phyloP scores from a whole-genome alignment of 352 stramenopile genomes.

The Globisporangium abappressorium region DNA sequence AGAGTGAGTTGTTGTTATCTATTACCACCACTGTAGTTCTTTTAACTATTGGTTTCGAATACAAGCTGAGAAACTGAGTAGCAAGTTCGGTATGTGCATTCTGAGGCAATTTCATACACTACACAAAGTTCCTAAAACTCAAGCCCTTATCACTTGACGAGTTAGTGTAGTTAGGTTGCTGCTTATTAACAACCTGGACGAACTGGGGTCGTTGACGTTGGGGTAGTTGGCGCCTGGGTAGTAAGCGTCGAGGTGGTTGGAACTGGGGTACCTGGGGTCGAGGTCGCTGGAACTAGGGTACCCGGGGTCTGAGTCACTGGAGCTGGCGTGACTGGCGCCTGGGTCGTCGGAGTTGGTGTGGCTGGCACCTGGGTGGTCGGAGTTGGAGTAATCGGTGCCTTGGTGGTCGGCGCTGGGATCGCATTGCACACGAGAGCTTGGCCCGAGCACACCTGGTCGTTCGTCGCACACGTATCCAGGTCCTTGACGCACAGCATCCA shows the following conservation, averaged over 20 bases:
- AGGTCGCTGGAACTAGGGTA: background rate
- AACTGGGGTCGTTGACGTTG: background rate
- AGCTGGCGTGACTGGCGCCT: background rate
- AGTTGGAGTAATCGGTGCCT: background rate
- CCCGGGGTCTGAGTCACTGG: background rate
- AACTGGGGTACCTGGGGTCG: background rate
- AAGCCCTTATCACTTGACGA: no score
- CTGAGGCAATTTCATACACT: no score
- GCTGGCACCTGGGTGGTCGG: background rate
- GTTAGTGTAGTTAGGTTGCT: background rate
- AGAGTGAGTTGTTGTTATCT: no score
- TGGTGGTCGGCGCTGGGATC: conserved; percentile 1
- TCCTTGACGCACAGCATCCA: conserved; percentile 61
- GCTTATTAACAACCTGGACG: background rate
- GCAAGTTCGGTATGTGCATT: no score
- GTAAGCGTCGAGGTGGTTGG: background rate
- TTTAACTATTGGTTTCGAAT: no score
- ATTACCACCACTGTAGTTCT: no score
- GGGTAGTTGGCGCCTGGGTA: background rate
- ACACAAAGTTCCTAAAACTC: no score
- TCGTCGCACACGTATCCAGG: conserved; percentile 28
- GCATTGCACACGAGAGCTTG: conserved; percentile 24
- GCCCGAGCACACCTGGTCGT: conserved; percentile 35
- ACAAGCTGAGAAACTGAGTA: no score
- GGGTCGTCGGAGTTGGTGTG: background rate